A percentile compares a stretch with the other conserved stretches of the same genome.
Evolutionary conservation across 1,139 yeast species (phyloP).

Genomic region (Yamadazyma triangularis): DNA sequence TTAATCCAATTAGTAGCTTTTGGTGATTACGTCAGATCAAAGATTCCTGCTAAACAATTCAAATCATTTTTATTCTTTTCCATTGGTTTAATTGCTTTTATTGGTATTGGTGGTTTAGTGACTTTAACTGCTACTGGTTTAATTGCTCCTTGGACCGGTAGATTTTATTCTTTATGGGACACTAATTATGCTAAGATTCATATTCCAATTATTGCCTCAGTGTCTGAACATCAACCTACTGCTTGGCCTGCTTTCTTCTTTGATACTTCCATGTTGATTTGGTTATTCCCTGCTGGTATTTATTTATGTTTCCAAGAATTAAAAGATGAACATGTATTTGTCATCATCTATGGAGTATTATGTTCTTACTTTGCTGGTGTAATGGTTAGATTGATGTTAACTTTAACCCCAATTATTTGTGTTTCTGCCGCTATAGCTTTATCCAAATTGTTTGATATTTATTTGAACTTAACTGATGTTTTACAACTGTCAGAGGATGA

Average conservation of each 20-base stretch:
- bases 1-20: constrained; percentile 85
- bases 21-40: constrained; percentile 75
- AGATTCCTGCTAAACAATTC: constrained; percentile 73
- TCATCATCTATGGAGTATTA: constrained; percentile 83
- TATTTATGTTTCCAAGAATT: constrained; percentile 86
- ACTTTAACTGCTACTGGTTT: constrained; percentile 84
- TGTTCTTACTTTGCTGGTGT: constrained; percentile 99
- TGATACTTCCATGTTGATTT: constrained; percentile 86
- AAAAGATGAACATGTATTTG: constrained; percentile 87
- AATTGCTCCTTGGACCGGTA: constrained; percentile 99
- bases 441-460: constrained; percentile 79
- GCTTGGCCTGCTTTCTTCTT: constrained; percentile 99
- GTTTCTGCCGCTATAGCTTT: constrained; percentile 84
- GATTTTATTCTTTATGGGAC: constrained; percentile 98
- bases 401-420: constrained; percentile 94
- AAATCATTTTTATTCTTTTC: constrained; percentile 64
- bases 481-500: constrained; percentile 12
- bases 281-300: constrained; percentile 99
- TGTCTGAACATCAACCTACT: constrained; percentile 98
- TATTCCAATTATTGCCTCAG: constrained; percentile 98
- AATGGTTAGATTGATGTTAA: constrained; percentile 96
- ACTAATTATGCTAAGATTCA: constrained; percentile 96
- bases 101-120: constrained; percentile 71
- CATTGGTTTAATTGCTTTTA: constrained; percentile 46
- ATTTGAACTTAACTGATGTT: constrained; percentile 60